These are phyloP conservation scores for Dictyostelium capitatum DNA, from an alignment of 78 protist species.

Conservation along the genomic window DNA sequence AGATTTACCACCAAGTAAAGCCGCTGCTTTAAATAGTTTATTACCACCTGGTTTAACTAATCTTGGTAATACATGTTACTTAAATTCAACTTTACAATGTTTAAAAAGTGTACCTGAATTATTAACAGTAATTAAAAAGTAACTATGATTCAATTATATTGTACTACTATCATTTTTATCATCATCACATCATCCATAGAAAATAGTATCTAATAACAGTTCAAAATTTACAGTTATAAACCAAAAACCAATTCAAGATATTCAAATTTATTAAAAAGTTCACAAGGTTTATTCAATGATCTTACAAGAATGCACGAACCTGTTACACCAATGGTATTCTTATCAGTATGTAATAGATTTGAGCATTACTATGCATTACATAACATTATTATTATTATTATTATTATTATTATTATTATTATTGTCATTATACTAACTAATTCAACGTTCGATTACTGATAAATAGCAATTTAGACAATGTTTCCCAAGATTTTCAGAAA, in stretches of 20 bases:
- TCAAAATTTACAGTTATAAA: constrained; percentile 6
- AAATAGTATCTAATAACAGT: no score
- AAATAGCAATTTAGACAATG: constrained; percentile 29
- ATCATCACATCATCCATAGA: no score
- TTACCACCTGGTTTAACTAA: constrained; percentile 74
- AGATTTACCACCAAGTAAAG: constrained; percentile 71
- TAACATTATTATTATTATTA: background rate
- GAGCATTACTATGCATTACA: no score
- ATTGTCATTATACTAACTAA: background rate
- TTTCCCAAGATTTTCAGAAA: constrained; percentile 89
- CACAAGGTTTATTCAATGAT: constrained; percentile 63
- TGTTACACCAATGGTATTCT: constrained; percentile 44
- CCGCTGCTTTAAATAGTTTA: background rate
- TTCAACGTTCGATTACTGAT: no score
- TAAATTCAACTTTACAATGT: constrained; percentile 74
- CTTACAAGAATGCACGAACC: constrained; percentile 17
- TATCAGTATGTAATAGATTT: no score
- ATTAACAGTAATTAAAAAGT: constrained; percentile 10
- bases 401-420: background rate
- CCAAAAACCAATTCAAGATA: constrained; percentile 27
- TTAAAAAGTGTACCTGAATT: constrained; percentile 60
- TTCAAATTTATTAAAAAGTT: constrained; percentile 40
- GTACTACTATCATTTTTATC: no score
- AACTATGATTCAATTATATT: background rate
- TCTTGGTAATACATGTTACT: constrained; percentile 83